These are phyloP conservation scores for Phlyctochytrium bullatum DNA, from an alignment of 192 early-diverging fungal species.

Conservation along the genomic window DNA sequence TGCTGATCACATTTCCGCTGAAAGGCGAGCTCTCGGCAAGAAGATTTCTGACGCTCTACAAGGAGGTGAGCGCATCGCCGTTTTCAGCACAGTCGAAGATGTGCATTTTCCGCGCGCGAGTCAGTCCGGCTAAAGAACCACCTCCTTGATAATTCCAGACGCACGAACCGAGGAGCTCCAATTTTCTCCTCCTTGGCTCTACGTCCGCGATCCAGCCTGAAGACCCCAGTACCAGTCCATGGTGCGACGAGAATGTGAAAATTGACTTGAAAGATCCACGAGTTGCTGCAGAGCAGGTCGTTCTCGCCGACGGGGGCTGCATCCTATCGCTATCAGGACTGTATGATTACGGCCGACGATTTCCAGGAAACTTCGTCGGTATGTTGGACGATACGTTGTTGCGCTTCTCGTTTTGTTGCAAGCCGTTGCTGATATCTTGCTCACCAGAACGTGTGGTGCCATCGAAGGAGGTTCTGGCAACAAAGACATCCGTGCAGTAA, in stretches of 20 bases:
- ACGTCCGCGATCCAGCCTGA: background rate
- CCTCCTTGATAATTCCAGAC: too few species aligned
- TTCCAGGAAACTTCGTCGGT: slow-evolving; percentile 55
- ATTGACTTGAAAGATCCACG: background rate
- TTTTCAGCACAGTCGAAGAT: background rate
- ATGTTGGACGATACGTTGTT: background rate
- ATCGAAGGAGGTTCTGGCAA: slow-evolving; percentile 15
- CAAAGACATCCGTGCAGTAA: slow-evolving; percentile 24
- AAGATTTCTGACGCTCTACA: slow-evolving; percentile 38
- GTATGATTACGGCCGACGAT: slow-evolving; percentile 45
- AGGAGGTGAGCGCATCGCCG: too few species aligned
- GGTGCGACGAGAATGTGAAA: background rate
- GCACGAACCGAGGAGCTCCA: too few species aligned
- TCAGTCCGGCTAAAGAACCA: too few species aligned
- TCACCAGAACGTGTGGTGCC: slow-evolving; percentile 39
- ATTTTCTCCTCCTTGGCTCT: background rate
- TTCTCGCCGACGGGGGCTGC: background rate
- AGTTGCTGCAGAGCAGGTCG: slow-evolving; percentile 28
- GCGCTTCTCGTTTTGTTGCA: background rate
- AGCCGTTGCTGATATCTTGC: background rate
- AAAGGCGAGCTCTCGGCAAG: slow-evolving; percentile 23
- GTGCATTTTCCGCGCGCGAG: too few species aligned
- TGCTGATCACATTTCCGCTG: slow-evolving; percentile 62
- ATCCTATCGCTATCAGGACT: slow-evolving; percentile 56
- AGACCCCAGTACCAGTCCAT: background rate